phyloP scores from a whole-genome alignment of 2,329 filamentous ascomycete species.

The Calonectria leucothoes region DNA sequence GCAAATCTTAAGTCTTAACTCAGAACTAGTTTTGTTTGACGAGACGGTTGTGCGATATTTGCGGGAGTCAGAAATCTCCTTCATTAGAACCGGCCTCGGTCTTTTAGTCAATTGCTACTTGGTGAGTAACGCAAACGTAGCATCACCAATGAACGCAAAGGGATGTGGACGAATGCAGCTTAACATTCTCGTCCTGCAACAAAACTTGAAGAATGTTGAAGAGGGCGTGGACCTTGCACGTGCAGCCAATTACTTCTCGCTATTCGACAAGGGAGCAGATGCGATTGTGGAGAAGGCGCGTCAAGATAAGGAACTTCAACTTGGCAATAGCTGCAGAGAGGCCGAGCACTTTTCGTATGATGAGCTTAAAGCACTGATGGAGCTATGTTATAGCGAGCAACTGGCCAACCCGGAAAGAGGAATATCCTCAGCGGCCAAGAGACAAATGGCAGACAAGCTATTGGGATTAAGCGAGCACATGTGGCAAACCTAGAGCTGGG shows the following conservation, averaged over 20 bases:
- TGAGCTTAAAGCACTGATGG: constrained; percentile 73
- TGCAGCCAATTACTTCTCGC: constrained; percentile 74
- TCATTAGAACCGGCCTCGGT: constrained; percentile 82
- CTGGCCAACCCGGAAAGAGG: constrained; percentile 75
- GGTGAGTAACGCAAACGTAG: constrained; percentile 75
- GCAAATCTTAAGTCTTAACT: constrained; percentile 84
- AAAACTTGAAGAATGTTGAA: constrained; percentile 96
- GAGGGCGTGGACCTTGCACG: constrained; percentile 72
- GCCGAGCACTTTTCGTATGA: constrained; percentile 70
- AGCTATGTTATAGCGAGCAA: constrained; percentile 76
- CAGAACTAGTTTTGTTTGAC: constrained; percentile 87
- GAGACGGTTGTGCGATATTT: constrained; percentile 82
- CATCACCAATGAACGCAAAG: constrained; percentile 84
- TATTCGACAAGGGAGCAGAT: constrained; percentile 75
- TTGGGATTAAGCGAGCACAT: constrained; percentile 78
- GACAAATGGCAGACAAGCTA: constrained; percentile 77
- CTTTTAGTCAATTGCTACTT: constrained; percentile 84
- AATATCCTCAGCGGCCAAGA: constrained; percentile 73
- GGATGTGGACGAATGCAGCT: constrained; percentile 91
- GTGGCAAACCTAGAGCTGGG: constrained; percentile 64
- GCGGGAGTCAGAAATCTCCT: constrained; percentile 75
- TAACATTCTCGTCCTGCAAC: constrained; percentile 94
- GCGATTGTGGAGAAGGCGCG: constrained; percentile 73
- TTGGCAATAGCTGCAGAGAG: constrained; percentile 45
- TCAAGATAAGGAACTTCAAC: constrained; percentile 53